These are phyloP conservation scores for Leccinum barrowsii DNA, from an alignment of 768 basidiomycete genomes.

Conservation along the genomic window DNA sequence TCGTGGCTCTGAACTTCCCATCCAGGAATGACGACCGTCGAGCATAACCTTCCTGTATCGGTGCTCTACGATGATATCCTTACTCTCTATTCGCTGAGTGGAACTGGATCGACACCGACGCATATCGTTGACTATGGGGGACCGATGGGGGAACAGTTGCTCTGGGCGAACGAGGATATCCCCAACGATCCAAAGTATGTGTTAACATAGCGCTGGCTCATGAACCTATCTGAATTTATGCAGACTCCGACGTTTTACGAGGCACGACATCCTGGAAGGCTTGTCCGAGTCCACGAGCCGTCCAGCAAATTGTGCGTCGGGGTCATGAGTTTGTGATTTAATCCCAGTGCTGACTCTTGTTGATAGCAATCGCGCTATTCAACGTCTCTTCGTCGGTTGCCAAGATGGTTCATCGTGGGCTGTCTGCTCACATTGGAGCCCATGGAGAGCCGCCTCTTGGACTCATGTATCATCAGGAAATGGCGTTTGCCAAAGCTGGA, in stretches of 20 bases:
- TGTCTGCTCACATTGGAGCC: slow-evolving; percentile 65
- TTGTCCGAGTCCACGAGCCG: slow-evolving; percentile 59
- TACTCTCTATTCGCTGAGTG: slow-evolving; percentile 59
- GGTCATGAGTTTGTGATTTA: not conserved
- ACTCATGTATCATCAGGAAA: slow-evolving; percentile 74
- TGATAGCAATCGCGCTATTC: slow-evolving; percentile 57
- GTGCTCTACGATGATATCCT: slow-evolving; percentile 64
- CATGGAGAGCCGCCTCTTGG: slow-evolving; percentile 74
- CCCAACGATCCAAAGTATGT: slow-evolving; percentile 66
- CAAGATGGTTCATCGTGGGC: slow-evolving; percentile 62
- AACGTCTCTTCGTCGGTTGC: slow-evolving; percentile 68
- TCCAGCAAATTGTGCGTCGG: slow-evolving; percentile 51
- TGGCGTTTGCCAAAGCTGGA: slow-evolving; percentile 60
- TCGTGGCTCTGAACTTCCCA: not conserved
- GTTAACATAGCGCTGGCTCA: not conserved
- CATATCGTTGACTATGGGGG: slow-evolving; percentile 81
- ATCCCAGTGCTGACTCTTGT: not conserved
- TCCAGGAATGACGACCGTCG: slow-evolving; percentile 72
- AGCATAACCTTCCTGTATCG: slow-evolving; percentile 67
- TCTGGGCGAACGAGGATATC: slow-evolving; percentile 65
- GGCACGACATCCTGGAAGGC: slow-evolving; percentile 60
- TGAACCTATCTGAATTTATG: not conserved
- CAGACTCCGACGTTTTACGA: slow-evolving; percentile 60
- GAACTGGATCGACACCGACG: slow-evolving; percentile 70
- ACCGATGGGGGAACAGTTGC: slow-evolving; percentile 57